Conservation (phyloP, 495 filamentous ascomycete genomes). For the Thermothielavioides terrestris region DNA sequence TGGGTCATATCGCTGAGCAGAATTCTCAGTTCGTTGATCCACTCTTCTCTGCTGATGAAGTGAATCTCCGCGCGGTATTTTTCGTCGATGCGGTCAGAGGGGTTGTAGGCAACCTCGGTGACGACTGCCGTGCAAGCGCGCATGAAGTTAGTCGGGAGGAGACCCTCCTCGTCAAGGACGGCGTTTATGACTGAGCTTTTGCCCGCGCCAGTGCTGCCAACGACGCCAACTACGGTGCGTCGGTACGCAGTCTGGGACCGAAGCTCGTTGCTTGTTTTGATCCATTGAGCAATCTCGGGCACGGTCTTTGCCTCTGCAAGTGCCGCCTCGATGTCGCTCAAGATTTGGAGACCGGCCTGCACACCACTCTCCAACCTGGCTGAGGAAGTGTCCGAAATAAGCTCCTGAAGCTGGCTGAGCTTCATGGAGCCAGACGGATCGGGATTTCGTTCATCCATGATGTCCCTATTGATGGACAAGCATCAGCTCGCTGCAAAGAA, state of each 20-base stretch:
- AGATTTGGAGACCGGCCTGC: conserved; percentile 8
- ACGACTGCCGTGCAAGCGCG: conserved; percentile 58
- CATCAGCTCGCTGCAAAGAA: too few species aligned
- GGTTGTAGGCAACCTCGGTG: conserved; percentile 57
- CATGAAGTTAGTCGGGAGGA: conserved; percentile 34
- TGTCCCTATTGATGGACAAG: background rate
- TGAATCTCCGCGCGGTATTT: conserved; percentile 54
- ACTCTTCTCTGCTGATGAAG: conserved; percentile 49
- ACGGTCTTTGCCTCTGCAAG: conserved; percentile 7
- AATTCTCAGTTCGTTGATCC: conserved; percentile 45
- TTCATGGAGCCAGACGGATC: background rate
- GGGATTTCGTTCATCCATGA: background rate
- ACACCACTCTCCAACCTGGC: conserved; percentile 20
- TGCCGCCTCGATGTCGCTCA: conserved; percentile 12
- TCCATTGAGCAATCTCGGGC: conserved; percentile 27
- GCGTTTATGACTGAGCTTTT: conserved; percentile 57
- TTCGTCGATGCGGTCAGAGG: conserved; percentile 27
- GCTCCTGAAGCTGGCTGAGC: background rate
- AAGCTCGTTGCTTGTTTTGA: conserved; percentile 32
- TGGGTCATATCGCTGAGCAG: conserved; percentile 45
- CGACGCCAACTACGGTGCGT: conserved; percentile 46
- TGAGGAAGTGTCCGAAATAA: background rate
- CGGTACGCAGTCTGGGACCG: conserved; percentile 1
- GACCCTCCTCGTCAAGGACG: conserved; percentile 44
- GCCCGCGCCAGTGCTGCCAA: conserved; percentile 51